Base-by-base conservation (phyloP, 257 asterid species). In the Schizonepeta tenuifolia region DNA sequence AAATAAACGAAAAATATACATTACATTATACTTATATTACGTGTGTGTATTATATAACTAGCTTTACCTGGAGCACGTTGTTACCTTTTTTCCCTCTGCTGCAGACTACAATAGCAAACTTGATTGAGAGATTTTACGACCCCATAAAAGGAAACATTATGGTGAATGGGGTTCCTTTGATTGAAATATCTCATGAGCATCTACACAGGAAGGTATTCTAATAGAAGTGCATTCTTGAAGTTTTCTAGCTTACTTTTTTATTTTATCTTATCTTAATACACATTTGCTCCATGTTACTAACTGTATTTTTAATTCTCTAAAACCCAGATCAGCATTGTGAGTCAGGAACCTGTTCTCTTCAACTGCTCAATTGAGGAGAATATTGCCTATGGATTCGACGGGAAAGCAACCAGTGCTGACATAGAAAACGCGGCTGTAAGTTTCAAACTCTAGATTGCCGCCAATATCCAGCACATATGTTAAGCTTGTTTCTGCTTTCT, bases 331-430 rank as follows among this genome's bases (percentile, higher is more conserved):
- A 88, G 98, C 71, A 92, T 86, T 61, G 98, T 90, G 84, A 90
- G 98, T 83, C 98, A 92, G 69, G 96, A 92, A 49, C 96, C 96
- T 20, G 86, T 90, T 75, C 96, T 92, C 47, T 92, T 92, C 83
- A 92, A 90, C 81, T 86, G 97, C 74, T 88, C 96, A 9, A 86
- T 92, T 0, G 91, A 85, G 80, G 98, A 88, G 82, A 92, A 92
- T 75, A 92, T 90, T 54, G 96, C 96, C 57, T 91, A 89, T 70
- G 95, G 96, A 65, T 73, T 88, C 59, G 88, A 83, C 54, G 90
- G 96, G 43, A 85, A 85, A 83, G 93, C 93, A 77, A 88, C 89
- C 89, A 77, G 50, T 60, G 36, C 38, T 0, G 93, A 86, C 14
- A 83, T 91, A 44, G 96, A 91, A 84, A 88, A 83, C 33, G 97